A percentile compares a stretch with the other conserved stretches of the same genome.
Conservation (phyloP, 2,329 filamentous ascomycete species). For the Leptographium galeiforme region DNA sequence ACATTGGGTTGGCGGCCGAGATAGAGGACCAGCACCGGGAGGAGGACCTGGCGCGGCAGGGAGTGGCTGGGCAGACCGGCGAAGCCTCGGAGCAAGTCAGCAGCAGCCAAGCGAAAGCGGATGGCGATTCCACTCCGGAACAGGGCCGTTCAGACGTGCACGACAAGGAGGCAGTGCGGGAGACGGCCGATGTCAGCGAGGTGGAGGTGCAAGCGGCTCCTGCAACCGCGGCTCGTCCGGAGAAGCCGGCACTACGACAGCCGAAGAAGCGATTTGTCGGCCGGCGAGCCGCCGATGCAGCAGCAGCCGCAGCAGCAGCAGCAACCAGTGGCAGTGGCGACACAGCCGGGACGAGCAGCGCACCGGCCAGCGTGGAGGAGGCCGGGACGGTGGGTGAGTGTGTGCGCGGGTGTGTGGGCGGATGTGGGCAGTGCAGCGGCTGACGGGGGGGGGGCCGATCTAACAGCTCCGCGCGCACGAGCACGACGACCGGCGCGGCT, state of each 20-base stretch:
- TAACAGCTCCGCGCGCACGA: conserved; percentile 50
- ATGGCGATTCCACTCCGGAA: too few species aligned
- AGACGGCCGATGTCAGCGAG: neutral
- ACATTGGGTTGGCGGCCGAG: conserved; percentile 56
- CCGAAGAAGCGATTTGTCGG: conserved; percentile 92
- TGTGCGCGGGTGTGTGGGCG: neutral
- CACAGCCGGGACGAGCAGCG: conserved; percentile 19
- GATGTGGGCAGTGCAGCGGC: too few species aligned
- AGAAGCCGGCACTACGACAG: conserved; percentile 37
- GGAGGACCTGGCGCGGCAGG: conserved; percentile 19
- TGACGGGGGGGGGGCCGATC: neutral
- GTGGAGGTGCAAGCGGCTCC: neutral
- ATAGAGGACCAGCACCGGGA: conserved; percentile 29
- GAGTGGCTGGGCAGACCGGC: neutral
- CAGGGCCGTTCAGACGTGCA: too few species aligned
- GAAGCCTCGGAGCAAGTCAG: neutral
- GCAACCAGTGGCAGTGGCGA: conserved; percentile 37
- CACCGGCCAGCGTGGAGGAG: conserved; percentile 30
- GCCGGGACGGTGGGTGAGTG: conserved; percentile 42
- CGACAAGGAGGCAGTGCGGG: neutral
- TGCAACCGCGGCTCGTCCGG: neutral
- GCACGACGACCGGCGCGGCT: conserved; percentile 56
- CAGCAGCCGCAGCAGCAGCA: conserved; percentile 29
- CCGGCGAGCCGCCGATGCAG: conserved; percentile 56
- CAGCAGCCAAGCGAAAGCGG: neutral